Evolutionary conservation across 495 filamentous ascomycete species (phyloP).

Genomic region (Baudoinia panamericana): DNA sequence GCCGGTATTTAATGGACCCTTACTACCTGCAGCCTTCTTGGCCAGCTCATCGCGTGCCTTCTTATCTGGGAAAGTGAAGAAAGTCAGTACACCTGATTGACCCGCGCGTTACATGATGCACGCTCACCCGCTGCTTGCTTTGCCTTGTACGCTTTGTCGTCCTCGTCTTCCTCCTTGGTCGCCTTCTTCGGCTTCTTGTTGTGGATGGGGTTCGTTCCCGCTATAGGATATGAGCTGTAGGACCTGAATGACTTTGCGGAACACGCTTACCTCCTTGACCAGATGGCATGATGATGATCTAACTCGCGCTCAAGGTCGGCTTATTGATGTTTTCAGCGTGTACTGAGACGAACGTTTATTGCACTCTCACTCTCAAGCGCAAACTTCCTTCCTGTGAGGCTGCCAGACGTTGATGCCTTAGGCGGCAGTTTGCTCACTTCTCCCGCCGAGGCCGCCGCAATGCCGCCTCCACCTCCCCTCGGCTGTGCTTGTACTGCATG

Average conservation of each 20-base stretch:
- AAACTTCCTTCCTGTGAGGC: too few relatives aligned
- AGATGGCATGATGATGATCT: too few relatives aligned
- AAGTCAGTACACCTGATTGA: neutral
- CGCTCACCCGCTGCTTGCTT: conserved; percentile 28
- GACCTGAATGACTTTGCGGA: neutral
- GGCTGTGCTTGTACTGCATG: too few relatives aligned
- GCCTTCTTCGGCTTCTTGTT: conserved; percentile 33
- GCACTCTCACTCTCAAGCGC: too few relatives aligned
- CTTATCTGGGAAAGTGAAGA: conserved; percentile 24
- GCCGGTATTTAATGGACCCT: conserved; percentile 24
- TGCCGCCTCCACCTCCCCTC: too few relatives aligned
- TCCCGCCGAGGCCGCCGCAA: too few relatives aligned
- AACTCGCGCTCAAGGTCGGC: too few relatives aligned
- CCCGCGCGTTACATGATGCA: neutral
- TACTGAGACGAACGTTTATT: too few relatives aligned
- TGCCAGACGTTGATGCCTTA: too few relatives aligned
- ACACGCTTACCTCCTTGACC: neutral
- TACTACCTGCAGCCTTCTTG: conserved; percentile 26
- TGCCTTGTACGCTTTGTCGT: conserved; percentile 28
- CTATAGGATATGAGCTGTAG: conserved; percentile 8
- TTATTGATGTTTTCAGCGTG: too few relatives aligned
- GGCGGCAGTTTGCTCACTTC: too few relatives aligned
- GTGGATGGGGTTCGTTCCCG: conserved; percentile 33
- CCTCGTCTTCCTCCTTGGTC: conserved; percentile 24
- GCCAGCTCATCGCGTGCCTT: conserved; percentile 32